Conservation (phyloP, 2,329 filamentous ascomycete species). For the Microdochium nivale region DNA sequence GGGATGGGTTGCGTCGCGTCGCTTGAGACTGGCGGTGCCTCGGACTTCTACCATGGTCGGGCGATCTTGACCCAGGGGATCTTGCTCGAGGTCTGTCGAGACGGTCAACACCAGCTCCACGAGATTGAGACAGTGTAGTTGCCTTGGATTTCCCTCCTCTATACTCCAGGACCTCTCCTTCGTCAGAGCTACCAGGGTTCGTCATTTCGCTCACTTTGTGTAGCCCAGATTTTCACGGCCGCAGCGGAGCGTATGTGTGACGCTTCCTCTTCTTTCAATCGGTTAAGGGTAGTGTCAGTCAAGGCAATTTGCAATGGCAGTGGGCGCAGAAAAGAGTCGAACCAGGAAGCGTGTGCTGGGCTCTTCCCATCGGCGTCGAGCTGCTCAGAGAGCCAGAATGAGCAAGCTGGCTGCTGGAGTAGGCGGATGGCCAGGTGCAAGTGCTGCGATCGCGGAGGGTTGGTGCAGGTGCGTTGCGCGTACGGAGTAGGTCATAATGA, state of each 20-base stretch:
- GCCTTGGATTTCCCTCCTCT: slow-evolving; percentile 62
- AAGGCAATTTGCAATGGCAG: slow-evolving; percentile 10
- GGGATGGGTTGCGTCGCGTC: slow-evolving; percentile 46
- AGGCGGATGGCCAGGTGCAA: neutral
- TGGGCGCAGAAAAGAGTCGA: slow-evolving; percentile 23
- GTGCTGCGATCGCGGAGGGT: neutral
- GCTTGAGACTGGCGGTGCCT: slow-evolving; percentile 17
- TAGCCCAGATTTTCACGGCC: slow-evolving; percentile 10
- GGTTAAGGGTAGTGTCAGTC: slow-evolving; percentile 17
- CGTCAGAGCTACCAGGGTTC: slow-evolving; percentile 58
- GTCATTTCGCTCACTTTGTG: slow-evolving; percentile 23
- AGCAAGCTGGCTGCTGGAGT: neutral
- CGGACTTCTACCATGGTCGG: slow-evolving; percentile 33
- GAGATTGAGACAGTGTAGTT: slow-evolving; percentile 72
- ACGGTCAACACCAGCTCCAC: slow-evolving; percentile 85
- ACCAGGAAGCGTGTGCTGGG: slow-evolving; percentile 22
- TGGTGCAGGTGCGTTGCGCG: too few relatives aligned
- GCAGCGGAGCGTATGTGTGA: slow-evolving; percentile 3
- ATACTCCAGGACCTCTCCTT: slow-evolving; percentile 79
- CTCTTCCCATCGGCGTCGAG: slow-evolving; percentile 16
- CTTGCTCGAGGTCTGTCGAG: slow-evolving; percentile 69
- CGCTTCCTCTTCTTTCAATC: slow-evolving; percentile 13
- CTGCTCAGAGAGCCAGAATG: slow-evolving; percentile 1
- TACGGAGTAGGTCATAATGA: too few relatives aligned
- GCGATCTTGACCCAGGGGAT: slow-evolving; percentile 46